Evolutionary conservation across 768 basidiomycete genomes (phyloP).

Genomic region (Cystobasidium ongulense): DNA sequence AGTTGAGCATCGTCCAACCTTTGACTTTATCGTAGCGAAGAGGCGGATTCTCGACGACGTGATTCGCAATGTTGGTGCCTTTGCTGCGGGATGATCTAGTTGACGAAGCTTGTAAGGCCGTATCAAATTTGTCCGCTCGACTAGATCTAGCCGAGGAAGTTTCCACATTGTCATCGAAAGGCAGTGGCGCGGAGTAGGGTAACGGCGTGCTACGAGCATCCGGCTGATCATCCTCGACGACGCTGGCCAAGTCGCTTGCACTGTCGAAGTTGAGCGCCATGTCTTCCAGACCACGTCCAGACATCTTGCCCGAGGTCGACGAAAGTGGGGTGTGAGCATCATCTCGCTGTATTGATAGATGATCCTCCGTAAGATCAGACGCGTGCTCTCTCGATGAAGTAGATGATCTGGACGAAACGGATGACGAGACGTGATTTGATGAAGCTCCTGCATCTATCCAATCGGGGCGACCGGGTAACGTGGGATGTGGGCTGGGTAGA

Average conservation of each 20-base stretch:
- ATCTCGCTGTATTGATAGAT: neutral
- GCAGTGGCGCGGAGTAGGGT: neutral
- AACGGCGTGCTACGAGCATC: constrained; percentile 7
- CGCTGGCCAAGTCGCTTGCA: neutral
- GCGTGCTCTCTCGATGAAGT: neutral
- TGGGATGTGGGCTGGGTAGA: neutral
- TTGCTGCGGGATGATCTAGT: neutral
- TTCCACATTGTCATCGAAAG: neutral
- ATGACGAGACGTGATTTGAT: constrained; percentile 19
- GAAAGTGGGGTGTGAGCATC: neutral
- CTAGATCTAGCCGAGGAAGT: neutral
- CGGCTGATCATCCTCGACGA: neutral
- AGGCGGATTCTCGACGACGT: constrained; percentile 1
- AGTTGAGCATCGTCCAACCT: constrained; percentile 16
- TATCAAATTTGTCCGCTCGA: neutral
- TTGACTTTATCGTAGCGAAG: constrained; percentile 8
- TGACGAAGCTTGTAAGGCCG: neutral
- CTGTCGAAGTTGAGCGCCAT: neutral
- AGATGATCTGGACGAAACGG: neutral
- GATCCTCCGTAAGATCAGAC: neutral
- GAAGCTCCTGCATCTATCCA: neutral
- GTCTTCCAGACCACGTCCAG: neutral
- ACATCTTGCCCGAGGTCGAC: neutral
- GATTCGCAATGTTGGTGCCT: neutral
- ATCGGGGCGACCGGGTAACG: neutral